These are phyloP conservation scores for Medicago arabica DNA, from an alignment of 306 rosid species.

Conservation along the genomic window DNA sequence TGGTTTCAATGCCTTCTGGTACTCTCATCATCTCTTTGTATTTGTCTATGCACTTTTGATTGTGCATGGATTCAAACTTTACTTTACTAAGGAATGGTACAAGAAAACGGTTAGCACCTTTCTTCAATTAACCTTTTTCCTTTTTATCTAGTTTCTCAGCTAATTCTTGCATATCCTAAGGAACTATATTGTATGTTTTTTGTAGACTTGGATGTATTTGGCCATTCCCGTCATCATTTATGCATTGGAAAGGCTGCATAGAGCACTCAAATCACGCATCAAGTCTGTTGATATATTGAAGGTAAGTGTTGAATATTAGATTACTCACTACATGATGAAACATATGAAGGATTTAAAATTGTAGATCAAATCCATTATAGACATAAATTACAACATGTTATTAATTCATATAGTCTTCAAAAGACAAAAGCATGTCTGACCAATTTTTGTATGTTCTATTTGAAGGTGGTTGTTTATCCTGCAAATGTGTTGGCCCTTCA, in stretches of 20 bases:
- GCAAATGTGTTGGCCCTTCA: constrained; percentile 84
- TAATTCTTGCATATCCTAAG: no score
- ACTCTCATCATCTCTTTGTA: constrained; percentile 95
- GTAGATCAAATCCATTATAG: no score
- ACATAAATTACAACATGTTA: no score
- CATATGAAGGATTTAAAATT: not conserved
- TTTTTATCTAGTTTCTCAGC: not conserved
- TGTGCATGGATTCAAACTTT: constrained; percentile 75
- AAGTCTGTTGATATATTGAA: constrained; percentile 49
- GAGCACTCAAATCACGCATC: constrained; percentile 54
- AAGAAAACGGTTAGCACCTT: constrained; percentile 65
- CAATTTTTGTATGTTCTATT: no score
- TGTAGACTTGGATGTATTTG: constrained; percentile 63
- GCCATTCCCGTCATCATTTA: constrained; percentile 53
- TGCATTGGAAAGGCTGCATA: constrained; percentile 46
- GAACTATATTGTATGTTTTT: constrained; percentile 1
- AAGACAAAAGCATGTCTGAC: no score
- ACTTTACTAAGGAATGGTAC: constrained; percentile 71
- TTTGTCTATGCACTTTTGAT: constrained; percentile 81
- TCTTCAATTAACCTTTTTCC: constrained; percentile 11
- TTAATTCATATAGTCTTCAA: no score
- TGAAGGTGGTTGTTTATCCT: constrained; percentile 51
- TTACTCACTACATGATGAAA: constrained; percentile 11
- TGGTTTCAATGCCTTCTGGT: constrained; percentile 97
- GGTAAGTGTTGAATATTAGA: constrained; percentile 38